A percentile compares a stretch with the other conserved stretches of the same genome.
Conservation (phyloP, 2,329 filamentous ascomycete species). For the Periconia macrospinosa region DNA sequence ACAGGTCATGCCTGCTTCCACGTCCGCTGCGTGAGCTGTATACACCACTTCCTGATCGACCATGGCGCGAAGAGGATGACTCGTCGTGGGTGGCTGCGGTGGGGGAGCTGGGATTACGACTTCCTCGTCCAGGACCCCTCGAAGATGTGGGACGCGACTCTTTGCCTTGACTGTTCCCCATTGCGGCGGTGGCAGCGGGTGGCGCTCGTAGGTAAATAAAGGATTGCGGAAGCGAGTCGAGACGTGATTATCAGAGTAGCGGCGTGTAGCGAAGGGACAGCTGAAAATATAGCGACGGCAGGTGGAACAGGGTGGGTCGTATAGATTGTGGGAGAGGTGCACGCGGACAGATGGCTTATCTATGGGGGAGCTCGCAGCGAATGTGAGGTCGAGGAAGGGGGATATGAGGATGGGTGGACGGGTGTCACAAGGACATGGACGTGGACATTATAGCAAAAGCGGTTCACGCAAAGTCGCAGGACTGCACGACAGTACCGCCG, state of each 20-base stretch:
- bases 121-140: conserved; percentile 36
- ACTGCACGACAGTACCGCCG: conserved; percentile 13
- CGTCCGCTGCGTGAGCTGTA: conserved; percentile 54
- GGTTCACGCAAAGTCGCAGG: conserved; percentile 6
- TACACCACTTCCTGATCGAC: conserved; percentile 36
- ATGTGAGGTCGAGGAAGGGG: conserved; percentile 10
- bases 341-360: conserved; percentile 13
- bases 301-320: conserved; percentile 21
- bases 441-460: conserved; percentile 39
- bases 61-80: conserved; percentile 26
- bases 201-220: conserved; percentile 7
- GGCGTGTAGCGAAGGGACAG: neutral
- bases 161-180: conserved; percentile 55
- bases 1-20: conserved; percentile 61
- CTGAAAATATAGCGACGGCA: neutral
- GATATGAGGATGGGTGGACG: conserved; percentile 24
- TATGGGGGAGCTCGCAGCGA: conserved; percentile 7
- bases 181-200: conserved; percentile 12
- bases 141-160: conserved; percentile 44
- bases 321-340: conserved; percentile 16
- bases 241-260: neutral
- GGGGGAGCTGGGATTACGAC: conserved; percentile 36
- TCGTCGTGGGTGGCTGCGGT: conserved; percentile 27
- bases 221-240: neutral
- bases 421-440: conserved; percentile 46